Evolutionary conservation across 1,284 basidiomycete genomes (phyloP).

Genomic region (Entoloma clypeatum): DNA sequence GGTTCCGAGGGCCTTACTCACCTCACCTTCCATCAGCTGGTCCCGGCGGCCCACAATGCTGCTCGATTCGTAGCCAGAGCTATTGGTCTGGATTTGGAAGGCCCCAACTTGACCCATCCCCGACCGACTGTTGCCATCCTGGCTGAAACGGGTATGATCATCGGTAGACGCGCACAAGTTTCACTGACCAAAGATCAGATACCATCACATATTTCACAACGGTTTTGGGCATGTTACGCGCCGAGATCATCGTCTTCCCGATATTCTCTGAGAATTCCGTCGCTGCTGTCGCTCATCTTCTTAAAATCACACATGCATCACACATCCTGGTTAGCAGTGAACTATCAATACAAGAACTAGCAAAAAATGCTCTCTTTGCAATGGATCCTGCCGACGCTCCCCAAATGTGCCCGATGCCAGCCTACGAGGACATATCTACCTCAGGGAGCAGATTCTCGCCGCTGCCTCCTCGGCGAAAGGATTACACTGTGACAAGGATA

Average conservation of each 20-base stretch:
- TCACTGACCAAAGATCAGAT: background rate
- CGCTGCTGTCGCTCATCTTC: constrained; percentile 33
- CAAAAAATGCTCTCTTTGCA: constrained; percentile 6
- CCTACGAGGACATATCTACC: background rate
- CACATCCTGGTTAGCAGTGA: constrained; percentile 30
- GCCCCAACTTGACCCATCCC: no score
- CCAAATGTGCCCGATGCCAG: constrained; percentile 13
- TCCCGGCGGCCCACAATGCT: constrained; percentile 19
- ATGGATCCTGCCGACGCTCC: constrained; percentile 10
- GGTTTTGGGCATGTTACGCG: constrained; percentile 24
- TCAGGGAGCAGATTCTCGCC: background rate
- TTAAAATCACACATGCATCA: constrained; percentile 24
- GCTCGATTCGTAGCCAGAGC: constrained; percentile 16
- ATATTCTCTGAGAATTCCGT: constrained; percentile 39
- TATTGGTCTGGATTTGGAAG: no score
- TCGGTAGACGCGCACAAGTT: no score
- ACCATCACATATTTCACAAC: constrained; percentile 25
- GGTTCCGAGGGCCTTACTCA: constrained; percentile 18
- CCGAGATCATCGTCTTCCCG: constrained; percentile 30
- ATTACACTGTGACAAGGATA: constrained; percentile 9
- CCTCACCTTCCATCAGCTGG: constrained; percentile 28
- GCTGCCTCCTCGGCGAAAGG: background rate
- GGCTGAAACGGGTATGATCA: no score
- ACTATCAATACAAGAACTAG: constrained; percentile 22
- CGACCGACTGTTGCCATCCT: no score